phyloP scores from a whole-genome alignment of 2,329 filamentous ascomycete genomes.

The Ophiocordyceps polyrhachis-furcata region DNA sequence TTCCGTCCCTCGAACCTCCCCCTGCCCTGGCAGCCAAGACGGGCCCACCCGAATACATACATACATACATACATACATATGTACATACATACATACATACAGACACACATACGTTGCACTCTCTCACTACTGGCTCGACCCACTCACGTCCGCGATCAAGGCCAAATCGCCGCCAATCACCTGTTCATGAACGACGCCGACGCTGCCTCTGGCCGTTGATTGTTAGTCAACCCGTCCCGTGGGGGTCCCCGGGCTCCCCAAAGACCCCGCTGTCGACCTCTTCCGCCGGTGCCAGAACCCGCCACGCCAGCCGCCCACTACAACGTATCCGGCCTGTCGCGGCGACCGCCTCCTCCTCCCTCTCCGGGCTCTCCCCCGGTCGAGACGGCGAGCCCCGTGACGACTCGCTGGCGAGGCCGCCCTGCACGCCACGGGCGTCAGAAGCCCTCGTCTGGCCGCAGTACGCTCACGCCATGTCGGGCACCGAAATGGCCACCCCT shows the following conservation, averaged over 20 bases:
- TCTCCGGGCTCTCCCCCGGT: not conserved
- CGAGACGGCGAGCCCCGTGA: not conserved
- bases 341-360: not conserved
- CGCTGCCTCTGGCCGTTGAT: not conserved
- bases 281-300: not conserved
- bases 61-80: too few species aligned
- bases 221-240: not conserved
- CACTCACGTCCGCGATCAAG: not conserved
- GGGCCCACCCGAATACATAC: slow-evolving; percentile 4
- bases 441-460: not conserved
- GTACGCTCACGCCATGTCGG: slow-evolving; percentile 13
- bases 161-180: not conserved
- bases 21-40: not conserved
- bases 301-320: not conserved
- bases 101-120: slow-evolving; percentile 1
- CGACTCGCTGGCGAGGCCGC: not conserved
- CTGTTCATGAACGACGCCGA: not conserved
- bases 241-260: not conserved
- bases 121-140: slow-evolving; percentile 4
- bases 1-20: not conserved
- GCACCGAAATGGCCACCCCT: slow-evolving; percentile 13
- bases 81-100: too few species aligned
- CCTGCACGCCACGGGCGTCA: not conserved
- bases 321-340: not conserved
- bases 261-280: too few species aligned